Evolutionary conservation across 495 filamentous ascomycete species (phyloP).

Genomic region (Penicillium atrosanguineum): DNA sequence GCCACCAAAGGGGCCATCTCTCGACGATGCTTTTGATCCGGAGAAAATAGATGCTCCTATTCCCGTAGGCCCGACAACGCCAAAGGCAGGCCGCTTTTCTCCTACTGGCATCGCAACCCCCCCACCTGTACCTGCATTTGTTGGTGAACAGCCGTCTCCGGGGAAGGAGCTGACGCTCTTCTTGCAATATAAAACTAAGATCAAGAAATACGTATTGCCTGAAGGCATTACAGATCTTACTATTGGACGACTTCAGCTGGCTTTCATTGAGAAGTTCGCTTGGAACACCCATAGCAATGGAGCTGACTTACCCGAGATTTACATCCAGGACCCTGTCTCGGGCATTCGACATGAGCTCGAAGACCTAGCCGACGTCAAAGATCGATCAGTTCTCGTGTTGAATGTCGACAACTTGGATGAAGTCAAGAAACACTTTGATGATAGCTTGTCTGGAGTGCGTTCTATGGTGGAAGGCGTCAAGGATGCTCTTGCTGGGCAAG

Average conservation of each 20-base stretch:
- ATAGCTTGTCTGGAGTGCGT: slow-evolving; percentile 78
- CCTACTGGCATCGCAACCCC: slow-evolving; percentile 33
- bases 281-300: slow-evolving; percentile 97
- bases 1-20: slow-evolving; percentile 31
- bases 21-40: slow-evolving; percentile 43
- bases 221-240: slow-evolving; percentile 82
- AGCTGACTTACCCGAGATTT: slow-evolving; percentile 90
- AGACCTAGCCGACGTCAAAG: slow-evolving; percentile 91
- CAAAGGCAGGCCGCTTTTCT: slow-evolving; percentile 28
- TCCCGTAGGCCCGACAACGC: slow-evolving; percentile 34
- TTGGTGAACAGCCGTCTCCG: slow-evolving; percentile 70
- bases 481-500: slow-evolving; percentile 75
- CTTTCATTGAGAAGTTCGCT: slow-evolving; percentile 99
- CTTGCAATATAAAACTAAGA: slow-evolving; percentile 92
- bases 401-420: slow-evolving; percentile 96
- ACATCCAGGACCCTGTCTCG: slow-evolving; percentile 93
- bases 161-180: slow-evolving; percentile 94
- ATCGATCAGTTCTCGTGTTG: slow-evolving; percentile 87
- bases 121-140: slow-evolving; percentile 48
- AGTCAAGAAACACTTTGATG: slow-evolving; percentile 93
- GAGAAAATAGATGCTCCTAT: slow-evolving; percentile 48
- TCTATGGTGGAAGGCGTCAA: slow-evolving; percentile 78
- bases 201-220: slow-evolving; percentile 90
- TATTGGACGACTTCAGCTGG: slow-evolving; percentile 82
- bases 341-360: slow-evolving; percentile 95